A percentile compares a stretch with the other conserved stretches of the same genome.
These are phyloP conservation scores for Cyberlindnera mycetangii DNA, from an alignment of 805 yeast species.

Conservation along the genomic window DNA sequence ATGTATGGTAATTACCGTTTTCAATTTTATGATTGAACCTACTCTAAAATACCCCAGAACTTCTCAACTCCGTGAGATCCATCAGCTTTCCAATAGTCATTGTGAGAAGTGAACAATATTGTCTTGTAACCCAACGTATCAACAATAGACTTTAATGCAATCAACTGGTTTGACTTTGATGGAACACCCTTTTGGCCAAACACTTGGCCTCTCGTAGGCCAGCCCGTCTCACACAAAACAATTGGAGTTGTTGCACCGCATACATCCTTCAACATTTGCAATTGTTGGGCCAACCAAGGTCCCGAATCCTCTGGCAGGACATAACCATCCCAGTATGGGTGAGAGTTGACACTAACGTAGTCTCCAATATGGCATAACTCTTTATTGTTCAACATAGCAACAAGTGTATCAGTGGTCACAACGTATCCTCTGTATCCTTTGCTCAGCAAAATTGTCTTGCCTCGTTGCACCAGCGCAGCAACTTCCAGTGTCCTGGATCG, in stretches of 20 bases:
- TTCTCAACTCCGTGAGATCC: conserved; percentile 59
- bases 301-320: conserved; percentile 52
- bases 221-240: conserved; percentile 58
- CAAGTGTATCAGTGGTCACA: conserved; percentile 63
- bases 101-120: conserved; percentile 56
- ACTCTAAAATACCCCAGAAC: conserved; percentile 40
- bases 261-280: conserved; percentile 37
- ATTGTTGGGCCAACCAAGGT: conserved; percentile 47
- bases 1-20: too few species aligned
- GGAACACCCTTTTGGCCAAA: conserved; percentile 54
- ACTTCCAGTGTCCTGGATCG: conserved; percentile 44
- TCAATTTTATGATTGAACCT: too few species aligned
- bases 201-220: conserved; percentile 61
- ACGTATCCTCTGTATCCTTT: conserved; percentile 51
- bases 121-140: conserved; percentile 45
- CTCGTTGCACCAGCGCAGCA: conserved; percentile 42
- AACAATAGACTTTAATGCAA: conserved; percentile 50
- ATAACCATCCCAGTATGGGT: conserved; percentile 61
- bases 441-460: conserved; percentile 42
- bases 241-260: conserved; percentile 41
- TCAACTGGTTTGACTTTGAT: conserved; percentile 46
- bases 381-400: conserved; percentile 50
- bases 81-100: conserved; percentile 60
- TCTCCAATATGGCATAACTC: conserved; percentile 54
- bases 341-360: conserved; percentile 63